Base-by-base conservation (phyloP, 192 early-diverging fungal species). In the Umbelopsis isabellina region DNA sequence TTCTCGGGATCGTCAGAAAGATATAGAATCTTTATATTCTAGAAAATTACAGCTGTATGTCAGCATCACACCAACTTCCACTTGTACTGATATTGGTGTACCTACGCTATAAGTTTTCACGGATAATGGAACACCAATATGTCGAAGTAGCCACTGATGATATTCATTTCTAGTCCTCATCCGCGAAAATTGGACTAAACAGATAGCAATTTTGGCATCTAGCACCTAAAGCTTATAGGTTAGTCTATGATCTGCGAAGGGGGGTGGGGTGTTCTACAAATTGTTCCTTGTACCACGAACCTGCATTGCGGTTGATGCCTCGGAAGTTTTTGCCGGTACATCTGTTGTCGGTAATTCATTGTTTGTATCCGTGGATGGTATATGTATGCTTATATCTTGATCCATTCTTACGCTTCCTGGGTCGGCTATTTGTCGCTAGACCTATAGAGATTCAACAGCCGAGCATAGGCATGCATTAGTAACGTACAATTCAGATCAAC, bases 161-260 rank as follows among this genome's bases (percentile, higher is more conserved):
- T 75, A 75, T 67, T 75, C 74, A 30, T 75, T 75, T 51, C 67
- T 75, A 15, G 74, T 75, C 20, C 61, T 67, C 7, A 75, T 49
- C 8, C 52, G 65, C 7, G 74, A 70, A 23, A 66, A 58, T 44
- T 75, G 66, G 6, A 75, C 53, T 7, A 75, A 35, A 49, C 66
- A n/a, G 67, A 75, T 66, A 18, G 69, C 69, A 7, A 70, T 71
- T 44, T 71, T 70, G 37, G 74, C 74, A 35, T 75, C 74, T 8
- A 75, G 53, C 33, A 71, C 22, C 74, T 75, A 41, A 49, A 21
- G 11, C 1, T 22, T 41, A 51, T 18, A 16, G 16, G 35, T 18
- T 41, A 50, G 30, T 65, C 20, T 51, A 27, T 11, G 55, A 61
- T 61, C 55, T 22, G 13, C 55, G 23, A 61, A 61, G 25, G 23